A percentile compares a stretch with the other conserved stretches of the same genome.
These are phyloP conservation scores for Heliocybe sulcata DNA, from an alignment of 1,284 basidiomycete genomes.

Conservation along the genomic window DNA sequence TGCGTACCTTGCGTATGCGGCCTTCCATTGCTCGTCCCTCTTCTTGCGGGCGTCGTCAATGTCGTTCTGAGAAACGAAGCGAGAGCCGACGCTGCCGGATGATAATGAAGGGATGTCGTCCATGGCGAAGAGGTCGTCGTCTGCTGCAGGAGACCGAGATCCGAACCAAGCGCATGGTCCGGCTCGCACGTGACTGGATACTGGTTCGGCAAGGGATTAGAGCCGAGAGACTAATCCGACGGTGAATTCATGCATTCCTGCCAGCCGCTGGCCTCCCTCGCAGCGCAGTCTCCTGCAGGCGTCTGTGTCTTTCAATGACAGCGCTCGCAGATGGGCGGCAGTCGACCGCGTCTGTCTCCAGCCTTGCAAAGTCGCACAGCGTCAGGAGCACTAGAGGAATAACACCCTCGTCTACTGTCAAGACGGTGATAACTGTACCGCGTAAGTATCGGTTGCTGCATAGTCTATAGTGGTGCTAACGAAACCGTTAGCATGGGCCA, in stretches of 20 bases:
- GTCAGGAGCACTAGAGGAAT: conserved; percentile 30
- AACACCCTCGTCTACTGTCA: conserved; percentile 26
- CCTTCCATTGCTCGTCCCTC: conserved; percentile 86
- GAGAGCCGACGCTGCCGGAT: conserved; percentile 61
- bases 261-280: neutral
- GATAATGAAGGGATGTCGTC: conserved; percentile 58
- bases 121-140: conserved; percentile 14
- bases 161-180: neutral
- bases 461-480: conserved; percentile 12
- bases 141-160: neutral
- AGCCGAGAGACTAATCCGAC: neutral
- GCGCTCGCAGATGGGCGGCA: neutral
- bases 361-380: conserved; percentile 33
- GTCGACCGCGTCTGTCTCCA: conserved; percentile 27
- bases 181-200: neutral
- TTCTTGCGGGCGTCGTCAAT: conserved; percentile 72
- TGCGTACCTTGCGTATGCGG: conserved; percentile 79
- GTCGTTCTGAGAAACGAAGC: conserved; percentile 74
- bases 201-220: neutral
- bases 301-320: conserved; percentile 1
- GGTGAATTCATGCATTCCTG: conserved; percentile 1
- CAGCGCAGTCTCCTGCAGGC: neutral
- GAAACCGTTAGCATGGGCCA: conserved; percentile 60
- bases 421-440: conserved; percentile 59
- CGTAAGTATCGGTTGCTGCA: conserved; percentile 38